A percentile compares a stretch with the other conserved stretches of the same genome.
These are phyloP conservation scores for Tolypocladium inflatum DNA, from an alignment of 2,329 filamentous ascomycete genomes.

Conservation along the genomic window DNA sequence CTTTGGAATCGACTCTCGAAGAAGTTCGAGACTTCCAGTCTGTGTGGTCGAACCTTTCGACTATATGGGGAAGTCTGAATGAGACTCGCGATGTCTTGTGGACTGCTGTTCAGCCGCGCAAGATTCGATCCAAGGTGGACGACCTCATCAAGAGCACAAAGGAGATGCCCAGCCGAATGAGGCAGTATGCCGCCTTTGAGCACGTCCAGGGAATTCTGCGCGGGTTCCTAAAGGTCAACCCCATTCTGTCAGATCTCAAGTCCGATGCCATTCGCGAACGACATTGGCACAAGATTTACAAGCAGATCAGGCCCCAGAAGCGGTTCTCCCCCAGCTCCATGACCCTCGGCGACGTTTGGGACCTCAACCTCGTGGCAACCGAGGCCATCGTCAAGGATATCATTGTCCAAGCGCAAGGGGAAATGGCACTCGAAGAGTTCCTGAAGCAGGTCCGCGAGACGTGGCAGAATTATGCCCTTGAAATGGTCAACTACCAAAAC, in stretches of 20 bases:
- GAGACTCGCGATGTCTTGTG: conserved; percentile 87
- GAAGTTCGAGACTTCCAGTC: conserved; percentile 99
- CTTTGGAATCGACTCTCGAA: conserved; percentile 78
- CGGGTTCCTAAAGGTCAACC: conserved; percentile 83
- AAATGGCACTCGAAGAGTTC: conserved; percentile 98
- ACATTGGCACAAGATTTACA: conserved; percentile 98
- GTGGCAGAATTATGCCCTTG: conserved; percentile 91
- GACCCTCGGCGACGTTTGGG: conserved; percentile 98
- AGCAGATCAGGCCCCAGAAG: conserved; percentile 83
- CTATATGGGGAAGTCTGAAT: conserved; percentile 93
- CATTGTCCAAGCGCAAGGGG: conserved; percentile 89
- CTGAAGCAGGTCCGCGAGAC: conserved; percentile 91
- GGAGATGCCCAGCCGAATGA: conserved; percentile 98
- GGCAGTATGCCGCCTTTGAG: conserved; percentile 99
- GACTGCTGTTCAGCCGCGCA: conserved; percentile 91
- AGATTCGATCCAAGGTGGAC: conserved; percentile 82
- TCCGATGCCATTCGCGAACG: conserved; percentile 93
- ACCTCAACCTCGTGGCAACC: conserved; percentile 80
- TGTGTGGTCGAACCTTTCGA: conserved; percentile 91
- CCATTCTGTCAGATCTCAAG: conserved; percentile 80
- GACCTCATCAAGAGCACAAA: conserved; percentile 95
- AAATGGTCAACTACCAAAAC: conserved; percentile 94
- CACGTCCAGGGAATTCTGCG: conserved; percentile 90
- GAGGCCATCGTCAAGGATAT: conserved; percentile 87
- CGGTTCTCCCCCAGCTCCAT: conserved; percentile 90